A percentile compares a stretch with the other conserved stretches of the same genome.
These are phyloP conservation scores for Aureobasidium uvarum DNA, from an alignment of 2,329 filamentous ascomycete genomes.

Conservation along the genomic window DNA sequence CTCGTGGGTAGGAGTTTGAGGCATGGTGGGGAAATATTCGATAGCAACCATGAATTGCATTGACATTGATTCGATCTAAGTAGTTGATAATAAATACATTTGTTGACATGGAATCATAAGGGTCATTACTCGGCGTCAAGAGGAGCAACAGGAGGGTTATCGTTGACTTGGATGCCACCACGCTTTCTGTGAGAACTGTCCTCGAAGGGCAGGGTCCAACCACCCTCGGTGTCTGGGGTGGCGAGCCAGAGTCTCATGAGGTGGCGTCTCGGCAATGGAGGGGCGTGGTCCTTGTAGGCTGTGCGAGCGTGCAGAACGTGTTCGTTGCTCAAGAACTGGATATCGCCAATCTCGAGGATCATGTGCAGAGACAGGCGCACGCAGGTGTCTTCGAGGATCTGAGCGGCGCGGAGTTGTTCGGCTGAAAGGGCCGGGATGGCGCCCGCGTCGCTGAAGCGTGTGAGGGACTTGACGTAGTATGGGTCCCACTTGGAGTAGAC, in stretches of 20 bases:
- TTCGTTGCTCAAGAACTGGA: slow-evolving; percentile 79
- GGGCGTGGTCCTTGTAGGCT: slow-evolving; percentile 69
- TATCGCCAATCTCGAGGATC: slow-evolving; percentile 81
- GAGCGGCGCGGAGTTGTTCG: slow-evolving; percentile 65
- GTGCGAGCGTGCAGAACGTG: slow-evolving; percentile 81
- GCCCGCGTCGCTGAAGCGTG: slow-evolving; percentile 69
- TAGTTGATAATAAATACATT: background rate
- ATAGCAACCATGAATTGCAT: background rate
- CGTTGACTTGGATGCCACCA: slow-evolving; percentile 83
- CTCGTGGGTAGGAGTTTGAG: background rate
- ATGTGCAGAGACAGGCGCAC: slow-evolving; percentile 73
- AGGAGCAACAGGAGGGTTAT: slow-evolving; percentile 70
- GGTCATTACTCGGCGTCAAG: slow-evolving; percentile 68
- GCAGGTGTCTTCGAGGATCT: slow-evolving; percentile 74
- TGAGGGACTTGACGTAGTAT: slow-evolving; percentile 77
- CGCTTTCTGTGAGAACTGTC: slow-evolving; percentile 83
- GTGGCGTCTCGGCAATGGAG: slow-evolving; percentile 69
- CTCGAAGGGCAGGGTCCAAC: slow-evolving; percentile 79
- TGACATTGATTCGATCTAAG: background rate
- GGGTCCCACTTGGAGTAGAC: slow-evolving; percentile 88
- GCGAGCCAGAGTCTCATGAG: slow-evolving; percentile 82
- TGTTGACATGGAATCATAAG: background rate
- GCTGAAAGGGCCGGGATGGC: slow-evolving; percentile 69
- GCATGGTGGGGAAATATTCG: background rate
- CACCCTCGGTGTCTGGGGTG: slow-evolving; percentile 76